Evolutionary conservation across 768 basidiomycete genomes (phyloP), one percentile per base, ranked within the genome.

Genomic region (Phallus indusiatus): DNA sequence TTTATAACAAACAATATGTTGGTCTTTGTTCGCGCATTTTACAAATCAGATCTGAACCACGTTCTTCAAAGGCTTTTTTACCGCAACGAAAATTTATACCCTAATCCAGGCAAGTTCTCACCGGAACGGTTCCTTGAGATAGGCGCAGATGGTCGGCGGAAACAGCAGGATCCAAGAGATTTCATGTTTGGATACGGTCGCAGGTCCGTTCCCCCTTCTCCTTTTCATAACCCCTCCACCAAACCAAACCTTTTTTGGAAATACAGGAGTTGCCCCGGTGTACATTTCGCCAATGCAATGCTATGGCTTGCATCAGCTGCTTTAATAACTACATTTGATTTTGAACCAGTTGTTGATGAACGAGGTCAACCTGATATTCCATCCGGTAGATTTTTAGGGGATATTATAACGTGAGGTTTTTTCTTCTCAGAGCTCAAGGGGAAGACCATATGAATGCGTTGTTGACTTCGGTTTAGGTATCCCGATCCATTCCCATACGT

Each of bases 241-340:
- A n/a, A n/a, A n/a, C n/a, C n/a, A n/a, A n/a, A n/a, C n/a, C n/a
- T n/a, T n/a, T n/a, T n/a, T n/a, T n/a, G n/a, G n/a, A n/a, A n/a
- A n/a, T n/a, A 20, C 5, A 78, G 78, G 46, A 64, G 73, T 51
- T 84, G 83, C 62, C 80, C 82, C 5, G 81, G 83, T 12, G 71
- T 76, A 50, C 71, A 80, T 62, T 76, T 83, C 54, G 81, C 79
- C 3, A 77, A 81, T 55, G 62, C 71, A 5, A 74, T 69, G 56
- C 65, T 78, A 28, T 83, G 76, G 77, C n/a, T 42, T 5, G 42
- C 42, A 2, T 14, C 14, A 14, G 42, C 42, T 12, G 42, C 42
- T 14, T n/a, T 42, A 42, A 42, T 42, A 14, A 42, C 42, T 10
- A 11, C 42, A 11, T 42, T 42, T 10, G 42, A 42, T n/a, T 14